These are phyloP conservation scores for Trichocladium antarcticum DNA, from an alignment of 495 filamentous ascomycete genomes.

Conservation along the genomic window DNA sequence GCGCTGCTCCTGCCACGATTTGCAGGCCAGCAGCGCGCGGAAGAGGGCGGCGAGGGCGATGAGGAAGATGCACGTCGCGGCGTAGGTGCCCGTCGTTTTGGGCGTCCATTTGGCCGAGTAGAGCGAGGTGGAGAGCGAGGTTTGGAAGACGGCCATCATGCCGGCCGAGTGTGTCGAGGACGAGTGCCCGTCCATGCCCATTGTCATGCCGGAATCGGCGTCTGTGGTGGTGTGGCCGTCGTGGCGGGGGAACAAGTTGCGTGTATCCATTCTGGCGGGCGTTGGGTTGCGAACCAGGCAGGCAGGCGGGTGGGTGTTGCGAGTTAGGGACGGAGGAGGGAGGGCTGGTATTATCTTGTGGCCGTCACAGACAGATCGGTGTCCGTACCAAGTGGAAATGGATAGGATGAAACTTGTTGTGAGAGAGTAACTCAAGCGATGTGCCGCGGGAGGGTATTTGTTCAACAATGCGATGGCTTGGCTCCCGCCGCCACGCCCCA, in stretches of 20 bases:
- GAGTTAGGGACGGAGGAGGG: not conserved
- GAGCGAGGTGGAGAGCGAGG: slow-evolving; percentile 54
- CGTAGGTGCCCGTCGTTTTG: slow-evolving; percentile 53
- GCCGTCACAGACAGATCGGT: not conserved
- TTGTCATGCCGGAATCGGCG: slow-evolving; percentile 2
- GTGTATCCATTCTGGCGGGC: not conserved
- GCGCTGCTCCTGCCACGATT: slow-evolving; percentile 40
- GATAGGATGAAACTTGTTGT: not conserved
- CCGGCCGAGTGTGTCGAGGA: slow-evolving; percentile 15
- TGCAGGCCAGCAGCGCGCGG: slow-evolving; percentile 58
- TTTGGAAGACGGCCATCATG: slow-evolving; percentile 54
- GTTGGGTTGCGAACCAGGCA: no score
- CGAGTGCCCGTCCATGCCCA: slow-evolving; percentile 1
- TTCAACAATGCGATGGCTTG: not conserved
- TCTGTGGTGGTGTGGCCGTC: slow-evolving; percentile 2
- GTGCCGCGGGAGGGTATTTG: not conserved
- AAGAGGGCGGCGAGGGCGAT: slow-evolving; percentile 58
- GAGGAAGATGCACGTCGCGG: slow-evolving; percentile 78
- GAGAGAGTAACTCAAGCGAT: not conserved
- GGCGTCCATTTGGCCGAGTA: slow-evolving; percentile 70
- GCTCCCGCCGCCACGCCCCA: not conserved
- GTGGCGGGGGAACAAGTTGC: slow-evolving; percentile 3
- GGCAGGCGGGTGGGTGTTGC: not conserved
- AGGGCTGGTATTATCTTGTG: not conserved
- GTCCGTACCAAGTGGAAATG: no score